Evolutionary conservation across 306 rosid species (phyloP), one percentile per base, ranked within the genome.

Genomic region (Cucurbita argyrosperma): DNA sequence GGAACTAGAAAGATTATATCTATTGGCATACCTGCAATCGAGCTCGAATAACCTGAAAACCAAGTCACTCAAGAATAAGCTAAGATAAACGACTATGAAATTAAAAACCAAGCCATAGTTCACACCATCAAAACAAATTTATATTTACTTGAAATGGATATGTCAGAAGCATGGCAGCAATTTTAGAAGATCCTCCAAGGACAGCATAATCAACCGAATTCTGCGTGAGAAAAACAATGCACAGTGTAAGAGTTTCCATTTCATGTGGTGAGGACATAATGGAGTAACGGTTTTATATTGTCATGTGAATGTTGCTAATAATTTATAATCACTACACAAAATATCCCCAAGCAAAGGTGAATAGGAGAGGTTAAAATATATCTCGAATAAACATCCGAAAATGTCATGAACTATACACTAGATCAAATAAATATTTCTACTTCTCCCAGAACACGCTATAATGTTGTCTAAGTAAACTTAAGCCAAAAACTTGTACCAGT

Each of bases 61-160:
- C 23, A 75, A 72, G 70, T 30, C 56, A 52, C 6, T 57, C 76
- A 71, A 15, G 35, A 47, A 42, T 83, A 69, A 63, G 57, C 74
- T 54, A 39, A 75, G 80, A n/a, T 68, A 74, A 80, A 81, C 30
- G 54, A 78, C 63, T 53, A 80, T 38, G 35, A 30, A 30, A 30
- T 30, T 30, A 66, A 70, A 72, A 66, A 69, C 64, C 67, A 80
- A 71, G 16, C n/a, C 76, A 69, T 13, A 45, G 58, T 69, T 42
- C 23, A 80, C 50, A 77, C 56, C 77, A 55, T 61, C 73, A 60
- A 77, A 43, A 58, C 58, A 63, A 74, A 64, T 59, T 63, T 43
- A 74, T 47, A 53, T 39, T 71, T 63, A 88, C 98, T 97, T 94
- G 97, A 81, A 91, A 90, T 55, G 97, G 99, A 82, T 94, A 91